Evolutionary conservation across 805 yeast species (phyloP), one percentile per base, ranked within the genome.

Genomic region (Wickerhamiella galacta): DNA sequence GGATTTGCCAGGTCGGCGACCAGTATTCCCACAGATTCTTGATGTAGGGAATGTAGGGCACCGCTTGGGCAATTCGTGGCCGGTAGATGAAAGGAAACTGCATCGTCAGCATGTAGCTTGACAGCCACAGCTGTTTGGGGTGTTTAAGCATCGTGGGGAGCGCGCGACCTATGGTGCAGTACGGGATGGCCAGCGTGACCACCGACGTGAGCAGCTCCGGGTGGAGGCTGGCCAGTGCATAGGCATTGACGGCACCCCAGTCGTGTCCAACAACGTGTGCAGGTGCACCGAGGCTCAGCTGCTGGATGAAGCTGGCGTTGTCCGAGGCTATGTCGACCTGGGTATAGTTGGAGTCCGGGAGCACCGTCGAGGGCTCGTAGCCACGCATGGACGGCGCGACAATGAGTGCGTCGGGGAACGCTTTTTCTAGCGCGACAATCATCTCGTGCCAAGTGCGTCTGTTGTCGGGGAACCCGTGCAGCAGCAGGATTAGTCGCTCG

Each of bases 381-480:
- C 52, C 52, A 9, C 45, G 38, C 34, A 43, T 12, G 6, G 35
- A 17, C 1, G 52, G 52, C 4, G 50, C 52, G 10, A 46, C 17
- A 8, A 48, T 28, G 14, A 47, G 36, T 3, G 38, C 34, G 6
- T 31, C 30, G 17, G 47, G 41, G 22, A 34, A 37, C 10, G 32
- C 20, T 11, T 25, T 26, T 14, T 30, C 37, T 4, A 45, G 25
- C 12, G 27, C 8, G 6, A 37, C 34, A 42, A 41, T 36, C 5
- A 37, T 18, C n/a, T 33, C 39, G 16, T 34, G 27, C 40, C 41
- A 47, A 6, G 49, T 39, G n/a, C 32, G 22, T 12, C 36, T 35
- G 35, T 33, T 33, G 30, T 48, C 52, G 3, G 52, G 52, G 34
- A 48, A 48, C 8, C 52, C 52, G 29, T 48, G 52, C 12, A 46